Percentiles rank a stretch among this genome's conserved stretches.
phyloP scores from a whole-genome alignment of 495 filamentous ascomycete species.

The Elaphomyces granulatus region DNA sequence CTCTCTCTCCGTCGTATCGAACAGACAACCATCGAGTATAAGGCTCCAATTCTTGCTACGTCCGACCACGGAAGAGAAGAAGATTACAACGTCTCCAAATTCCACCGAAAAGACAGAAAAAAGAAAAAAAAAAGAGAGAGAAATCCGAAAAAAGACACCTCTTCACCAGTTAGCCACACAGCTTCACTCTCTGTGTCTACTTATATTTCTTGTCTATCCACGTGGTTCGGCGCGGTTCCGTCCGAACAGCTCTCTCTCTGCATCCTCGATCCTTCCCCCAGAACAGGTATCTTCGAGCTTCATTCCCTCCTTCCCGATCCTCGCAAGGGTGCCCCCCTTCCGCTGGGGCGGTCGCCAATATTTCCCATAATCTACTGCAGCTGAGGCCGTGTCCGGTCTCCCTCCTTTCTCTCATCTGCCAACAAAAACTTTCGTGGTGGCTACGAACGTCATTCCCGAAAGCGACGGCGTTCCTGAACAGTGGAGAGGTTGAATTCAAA shows the following conservation, averaged over 20 bases:
- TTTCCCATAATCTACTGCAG: not conserved
- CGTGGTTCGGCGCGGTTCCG: slow-evolving; percentile 2
- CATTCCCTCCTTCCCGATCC: slow-evolving; percentile 12
- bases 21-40: not conserved
- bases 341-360: not conserved
- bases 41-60: no score
- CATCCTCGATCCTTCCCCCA: slow-evolving; percentile 27
- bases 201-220: not conserved
- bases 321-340: not conserved
- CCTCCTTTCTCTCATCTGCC: not conserved
- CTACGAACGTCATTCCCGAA: not conserved
- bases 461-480: not conserved
- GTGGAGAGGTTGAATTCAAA: not conserved
- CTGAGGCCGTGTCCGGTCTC: not conserved
- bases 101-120: not conserved
- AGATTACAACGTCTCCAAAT: not conserved
- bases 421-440: not conserved
- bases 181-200: no score
- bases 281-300: slow-evolving; percentile 13
- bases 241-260: slow-evolving; percentile 12
- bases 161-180: not conserved
- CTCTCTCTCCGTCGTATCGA: slow-evolving; percentile 5
- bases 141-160: not conserved
- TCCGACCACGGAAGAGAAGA: not conserved
- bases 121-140: not conserved